Conservation (phyloP, 495 filamentous ascomycete genomes). For the Talaromyces ruber region DNA sequence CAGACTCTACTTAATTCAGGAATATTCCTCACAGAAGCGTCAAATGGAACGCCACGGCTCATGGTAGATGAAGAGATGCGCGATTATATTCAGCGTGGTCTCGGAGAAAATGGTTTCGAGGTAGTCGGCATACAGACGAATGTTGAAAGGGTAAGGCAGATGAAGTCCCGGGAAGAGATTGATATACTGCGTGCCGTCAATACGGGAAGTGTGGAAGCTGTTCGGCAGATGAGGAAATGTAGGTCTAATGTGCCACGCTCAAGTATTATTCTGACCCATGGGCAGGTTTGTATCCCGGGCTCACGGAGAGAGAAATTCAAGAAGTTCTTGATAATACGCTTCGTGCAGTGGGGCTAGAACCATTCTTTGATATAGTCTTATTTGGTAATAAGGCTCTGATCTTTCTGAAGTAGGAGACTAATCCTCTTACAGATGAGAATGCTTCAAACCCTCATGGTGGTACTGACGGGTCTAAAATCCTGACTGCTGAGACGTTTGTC, state of each 20-base stretch:
- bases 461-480: conserved; percentile 36
- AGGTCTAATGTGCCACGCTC: background rate
- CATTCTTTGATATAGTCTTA: conserved; percentile 49
- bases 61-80: conserved; percentile 53
- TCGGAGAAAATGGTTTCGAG: conserved; percentile 37
- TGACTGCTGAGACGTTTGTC: conserved; percentile 41
- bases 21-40: conserved; percentile 10
- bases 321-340: conserved; percentile 39
- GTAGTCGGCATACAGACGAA: conserved; percentile 33
- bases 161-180: conserved; percentile 38
- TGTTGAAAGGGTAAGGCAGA: conserved; percentile 43
- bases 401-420: background rate
- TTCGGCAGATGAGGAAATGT: conserved; percentile 45
- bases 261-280: background rate
- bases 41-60: conserved; percentile 15
- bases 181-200: conserved; percentile 47
- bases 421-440: conserved; percentile 29
- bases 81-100: conserved; percentile 44
- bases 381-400: conserved; percentile 22
- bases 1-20: conserved; percentile 28
- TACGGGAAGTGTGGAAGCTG: conserved; percentile 46
- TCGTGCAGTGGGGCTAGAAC: conserved; percentile 34
- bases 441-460: conserved; percentile 47
- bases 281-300: conserved; percentile 31
- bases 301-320: conserved; percentile 43